Percentiles rank a stretch among this genome's conserved stretches.
Conservation (phyloP, 2,329 filamentous ascomycete species). For the Fonsecaea pedrosoi region DNA sequence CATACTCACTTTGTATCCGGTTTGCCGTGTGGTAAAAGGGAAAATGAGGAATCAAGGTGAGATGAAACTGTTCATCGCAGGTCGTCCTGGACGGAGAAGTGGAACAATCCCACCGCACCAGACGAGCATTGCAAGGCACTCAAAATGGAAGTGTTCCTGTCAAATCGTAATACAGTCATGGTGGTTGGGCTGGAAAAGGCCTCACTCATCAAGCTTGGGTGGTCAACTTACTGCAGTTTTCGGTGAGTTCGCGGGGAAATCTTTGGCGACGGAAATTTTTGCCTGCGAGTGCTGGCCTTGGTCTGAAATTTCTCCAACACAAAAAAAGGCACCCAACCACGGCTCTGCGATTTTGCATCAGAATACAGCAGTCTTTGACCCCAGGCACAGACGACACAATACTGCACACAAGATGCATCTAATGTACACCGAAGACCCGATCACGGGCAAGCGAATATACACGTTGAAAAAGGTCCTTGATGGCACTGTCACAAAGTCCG, state of each 20-base stretch:
- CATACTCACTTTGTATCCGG: slow-evolving; percentile 36
- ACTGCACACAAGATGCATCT: slow-evolving; percentile 64
- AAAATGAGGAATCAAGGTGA: slow-evolving; percentile 13
- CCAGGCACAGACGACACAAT: neutral
- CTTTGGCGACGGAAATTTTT: slow-evolving; percentile 11
- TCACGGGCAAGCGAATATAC: slow-evolving; percentile 85
- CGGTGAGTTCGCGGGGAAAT: slow-evolving; percentile 21
- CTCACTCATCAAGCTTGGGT: slow-evolving; percentile 4
- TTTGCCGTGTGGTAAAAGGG: slow-evolving; percentile 24
- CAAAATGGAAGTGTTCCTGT: slow-evolving; percentile 17
- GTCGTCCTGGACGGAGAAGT: neutral
- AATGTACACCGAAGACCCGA: slow-evolving; percentile 81
- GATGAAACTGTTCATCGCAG: slow-evolving; percentile 14
- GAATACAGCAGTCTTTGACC: neutral
- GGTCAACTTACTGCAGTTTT: slow-evolving; percentile 4
- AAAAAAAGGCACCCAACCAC: slow-evolving; percentile 28
- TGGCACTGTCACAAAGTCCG: slow-evolving; percentile 90
- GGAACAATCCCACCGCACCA: neutral
- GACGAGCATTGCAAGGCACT: slow-evolving; percentile 6
- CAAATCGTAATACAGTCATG: slow-evolving; percentile 5
- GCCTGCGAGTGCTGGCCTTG: neutral
- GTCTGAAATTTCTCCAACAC: slow-evolving; percentile 12
- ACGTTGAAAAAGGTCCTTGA: slow-evolving; percentile 74
- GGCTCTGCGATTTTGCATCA: slow-evolving; percentile 24
- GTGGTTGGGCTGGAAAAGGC: slow-evolving; percentile 13